phyloP scores from a whole-genome alignment of 352 stramenopile genomes.

The Discostella stelligera region DNA sequence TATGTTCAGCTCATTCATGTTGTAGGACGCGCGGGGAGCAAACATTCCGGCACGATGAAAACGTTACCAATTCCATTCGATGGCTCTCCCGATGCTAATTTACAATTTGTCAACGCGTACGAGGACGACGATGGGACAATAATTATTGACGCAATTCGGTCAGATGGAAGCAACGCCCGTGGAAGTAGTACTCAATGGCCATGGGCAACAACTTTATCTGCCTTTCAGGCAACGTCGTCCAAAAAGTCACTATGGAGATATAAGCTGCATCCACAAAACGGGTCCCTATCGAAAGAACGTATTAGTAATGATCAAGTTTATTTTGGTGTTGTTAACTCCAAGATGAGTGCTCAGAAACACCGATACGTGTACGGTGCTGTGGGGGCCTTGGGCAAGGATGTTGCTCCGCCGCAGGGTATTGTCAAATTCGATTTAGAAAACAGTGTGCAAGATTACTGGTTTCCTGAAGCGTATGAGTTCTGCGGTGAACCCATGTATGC shows the following conservation, averaged over 20 bases:
- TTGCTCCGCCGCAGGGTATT: constrained; percentile 75
- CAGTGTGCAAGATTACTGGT: constrained; percentile 58
- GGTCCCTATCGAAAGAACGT: constrained; percentile 57
- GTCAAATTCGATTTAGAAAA: constrained; percentile 61
- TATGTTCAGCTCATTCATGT: constrained; percentile 56
- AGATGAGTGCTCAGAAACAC: constrained; percentile 52
- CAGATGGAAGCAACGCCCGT: constrained; percentile 22
- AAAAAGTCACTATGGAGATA: constrained; percentile 72
- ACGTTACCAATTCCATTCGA: constrained; percentile 65
- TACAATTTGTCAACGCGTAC: constrained; percentile 77
- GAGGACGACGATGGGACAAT: constrained; percentile 64
- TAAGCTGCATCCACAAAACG: constrained; percentile 46
- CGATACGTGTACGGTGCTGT: constrained; percentile 64
- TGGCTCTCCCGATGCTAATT: constrained; percentile 61
- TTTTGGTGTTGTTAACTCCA: constrained; percentile 64
- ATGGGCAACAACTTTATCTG: constrained; percentile 53
- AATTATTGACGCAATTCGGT: constrained; percentile 72
- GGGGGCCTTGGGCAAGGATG: constrained; percentile 47
- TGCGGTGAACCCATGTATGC: constrained; percentile 81
- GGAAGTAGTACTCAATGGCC: constrained; percentile 47
- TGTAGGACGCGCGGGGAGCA: constrained; percentile 50
- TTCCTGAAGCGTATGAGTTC: constrained; percentile 71
- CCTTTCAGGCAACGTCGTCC: constrained; percentile 51
- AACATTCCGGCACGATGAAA: constrained; percentile 34
- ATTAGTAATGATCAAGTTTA: constrained; percentile 58